Evolutionary conservation across 495 filamentous ascomycete species (phyloP), one percentile per base, ranked within the genome.

Genomic region (Aspergillus ostianus): DNA sequence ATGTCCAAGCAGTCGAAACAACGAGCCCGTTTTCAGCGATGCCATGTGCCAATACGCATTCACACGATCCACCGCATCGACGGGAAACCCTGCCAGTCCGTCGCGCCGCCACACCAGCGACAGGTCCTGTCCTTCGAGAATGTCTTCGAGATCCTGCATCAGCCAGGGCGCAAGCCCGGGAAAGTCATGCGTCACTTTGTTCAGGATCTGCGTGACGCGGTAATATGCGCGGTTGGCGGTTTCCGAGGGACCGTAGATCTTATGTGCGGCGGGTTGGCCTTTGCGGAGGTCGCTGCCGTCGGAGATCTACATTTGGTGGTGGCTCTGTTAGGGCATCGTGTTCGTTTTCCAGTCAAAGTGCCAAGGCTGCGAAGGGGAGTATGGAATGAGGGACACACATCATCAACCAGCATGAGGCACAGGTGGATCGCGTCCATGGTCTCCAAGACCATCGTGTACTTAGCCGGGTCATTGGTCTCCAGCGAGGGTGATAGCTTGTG

Each of bases 351-450:
- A 30, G 9, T 4, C 18, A 29, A 46, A 13, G 21, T 15, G 8
- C 55, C 20, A 20, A 26, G 50, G 19, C 41, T 4, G 23, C n/a
- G 27, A 30, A 18, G 55, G 23, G 4, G 23, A 26, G 23, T 2
- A 32, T 12, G 30, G 6, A 32, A 12, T 32, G 30, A 32, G 10
- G 30, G 30, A 32, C 30, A 41, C 26, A 74, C 63, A 62, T 74
- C 71, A 50, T 74, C 71, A n/a, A 74, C 71, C 45, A 74, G 48
- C 56, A 74, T 74, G 18, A 67, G 53, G 29, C 71, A 68, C 32
- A 74, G 57, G 46, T 74, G 71, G 21, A 74, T 65, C 1, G 64
- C 58, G 53, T 74, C 71, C 62, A 72, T 64, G 41, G 68, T 64
- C 47, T 74, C 68, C 18, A 70, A 56, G 3, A 70, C 52, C 56